Base-by-base conservation (phyloP, 805 yeast species). In the Scheffersomyces amazonensis region DNA sequence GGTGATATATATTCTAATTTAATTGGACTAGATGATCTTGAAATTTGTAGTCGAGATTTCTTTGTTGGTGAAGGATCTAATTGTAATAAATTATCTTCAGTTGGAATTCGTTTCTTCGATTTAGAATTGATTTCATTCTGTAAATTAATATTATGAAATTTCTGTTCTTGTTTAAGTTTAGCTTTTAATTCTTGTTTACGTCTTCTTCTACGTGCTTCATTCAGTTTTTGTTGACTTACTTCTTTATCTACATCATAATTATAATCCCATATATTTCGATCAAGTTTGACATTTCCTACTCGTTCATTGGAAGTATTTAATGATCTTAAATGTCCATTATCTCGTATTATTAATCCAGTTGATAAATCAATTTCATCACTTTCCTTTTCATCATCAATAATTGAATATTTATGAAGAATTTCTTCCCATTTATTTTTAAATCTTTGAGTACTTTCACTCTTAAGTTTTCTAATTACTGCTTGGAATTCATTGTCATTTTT, bases 271-370 rank as follows among this genome's bases (percentile, higher is more conserved):
- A 69, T 59, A 40, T 57, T 51, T 10, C 58, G 54, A 12, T 47
- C 48, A 10, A 50, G 24, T 24, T 30, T 39, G 11, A 35, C 40
- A 10, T 41, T 49, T 27, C 35, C 39, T n/a, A 40, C 29, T 12
- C n/a, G 31, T 9, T 34, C 36, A 15, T 32, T 34, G 6, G 27
- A 36, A 5, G 37, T 31, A 3, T 41, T 45, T 40, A 82, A 49
- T 2, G 81, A 73, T 40, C 74, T 59, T 16, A 86, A 48, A 56
- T 86, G 95, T 2, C 95, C 95, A 36, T 76, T 72, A 49, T 86
- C 89, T 22, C 66, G 74, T 1, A 80, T 56, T 1, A 86, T 73
- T 39, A 73, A 67, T 0, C 91, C 90, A 0, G 88, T 78, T 8
- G 54, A 52, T 16, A 86, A 50, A 53, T 86, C 89, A n/a, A 81